Evolutionary conservation across 2,329 filamentous ascomycete genomes (phyloP).

Genomic region (Fusarium fujikuroi): DNA sequence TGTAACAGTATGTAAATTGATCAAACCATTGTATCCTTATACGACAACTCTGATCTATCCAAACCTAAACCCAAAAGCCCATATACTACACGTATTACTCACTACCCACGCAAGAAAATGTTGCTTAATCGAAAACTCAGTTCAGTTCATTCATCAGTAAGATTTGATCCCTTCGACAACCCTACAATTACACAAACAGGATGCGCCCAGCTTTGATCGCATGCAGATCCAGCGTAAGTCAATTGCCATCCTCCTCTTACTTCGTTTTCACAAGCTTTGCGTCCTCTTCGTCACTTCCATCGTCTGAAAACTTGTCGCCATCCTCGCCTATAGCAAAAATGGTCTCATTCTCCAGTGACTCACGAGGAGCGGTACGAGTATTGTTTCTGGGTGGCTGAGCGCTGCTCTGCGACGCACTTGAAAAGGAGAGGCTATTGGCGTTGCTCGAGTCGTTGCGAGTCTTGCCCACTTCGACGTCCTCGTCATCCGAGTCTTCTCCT

Average conservation of each 20-base stretch:
- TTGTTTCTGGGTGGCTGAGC: conserved; percentile 38
- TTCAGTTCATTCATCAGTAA: conserved; percentile 38
- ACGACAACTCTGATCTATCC: conserved; percentile 14
- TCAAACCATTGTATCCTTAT: conserved; percentile 16
- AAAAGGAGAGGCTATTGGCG: conserved; percentile 40
- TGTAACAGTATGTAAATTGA: conserved; percentile 29
- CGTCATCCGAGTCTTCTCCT: conserved; percentile 66
- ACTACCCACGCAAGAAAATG: not conserved
- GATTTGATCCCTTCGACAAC: conserved; percentile 17
- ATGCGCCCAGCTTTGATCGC: not conserved
- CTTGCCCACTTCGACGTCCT: conserved; percentile 64
- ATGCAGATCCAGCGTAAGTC: conserved; percentile 5
- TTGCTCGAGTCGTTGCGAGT: conserved; percentile 40
- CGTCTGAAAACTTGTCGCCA: conserved; percentile 83
- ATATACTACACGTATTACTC: conserved; percentile 12
- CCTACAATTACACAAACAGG: conserved; percentile 39
- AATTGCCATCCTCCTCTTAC: conserved; percentile 44
- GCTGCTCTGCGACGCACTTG: conserved; percentile 39
- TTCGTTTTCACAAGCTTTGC: conserved; percentile 63
- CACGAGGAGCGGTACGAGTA: conserved; percentile 57
- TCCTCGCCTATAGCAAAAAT: conserved; percentile 95
- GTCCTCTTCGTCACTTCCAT: conserved; percentile 67
- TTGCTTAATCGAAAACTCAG: conserved; percentile 13
- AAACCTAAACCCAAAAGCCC: not conserved
- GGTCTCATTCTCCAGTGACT: conserved; percentile 83